Base-by-base conservation (phyloP, 805 yeast species). In the Saccharomycopsis fermentans region DNA sequence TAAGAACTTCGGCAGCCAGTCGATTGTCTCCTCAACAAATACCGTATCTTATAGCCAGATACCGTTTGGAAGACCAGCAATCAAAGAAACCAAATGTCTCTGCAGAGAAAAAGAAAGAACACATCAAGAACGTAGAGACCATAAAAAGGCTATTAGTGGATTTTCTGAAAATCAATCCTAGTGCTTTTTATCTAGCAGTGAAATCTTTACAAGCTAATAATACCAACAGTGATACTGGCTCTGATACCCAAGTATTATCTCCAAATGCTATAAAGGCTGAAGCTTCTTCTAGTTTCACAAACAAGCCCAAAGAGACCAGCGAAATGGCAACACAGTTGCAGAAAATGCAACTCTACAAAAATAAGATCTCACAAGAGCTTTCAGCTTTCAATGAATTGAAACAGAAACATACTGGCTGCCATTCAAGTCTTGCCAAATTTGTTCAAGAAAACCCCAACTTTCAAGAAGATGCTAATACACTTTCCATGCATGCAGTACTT, bases 31-130 rank as follows among this genome's bases (percentile, higher is more conserved):
- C 55, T 26, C 50, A 36, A n/a, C 55, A 54, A 21, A 43, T 59
- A 17, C 62, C 57, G 27, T 56, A 17, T 29, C 56, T 63, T 39
- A 32, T 62, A 24, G 54, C 58, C 5, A 43, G 62, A 39, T 59
- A 58, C 24, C 43, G 62, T 32, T 56, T 58, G n/a, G 59, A 60
- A 21, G 29, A 55, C 16, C 51, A 57, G 36, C 52, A 47, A 17
- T 55, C 58, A 12, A 53, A 57, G 27, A 50, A 40, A 3, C 36
- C 52, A 12, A 54, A 61, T 16, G 17, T 40, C 2, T 32, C 40
- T 32, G 54, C 54, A 6, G 57, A 58, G 21, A 57, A 60, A 54
- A 60, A 61, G 47, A 58, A 60, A 50, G 53, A 53, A 48, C 65
- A 63, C 50, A 39, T 54, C 47, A 59, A 55, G 24, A 58, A 57